Evolutionary conservation across 2,329 filamentous ascomycete species (phyloP), one percentile per base, ranked within the genome.

Genomic region (Laburnicola sp.): DNA sequence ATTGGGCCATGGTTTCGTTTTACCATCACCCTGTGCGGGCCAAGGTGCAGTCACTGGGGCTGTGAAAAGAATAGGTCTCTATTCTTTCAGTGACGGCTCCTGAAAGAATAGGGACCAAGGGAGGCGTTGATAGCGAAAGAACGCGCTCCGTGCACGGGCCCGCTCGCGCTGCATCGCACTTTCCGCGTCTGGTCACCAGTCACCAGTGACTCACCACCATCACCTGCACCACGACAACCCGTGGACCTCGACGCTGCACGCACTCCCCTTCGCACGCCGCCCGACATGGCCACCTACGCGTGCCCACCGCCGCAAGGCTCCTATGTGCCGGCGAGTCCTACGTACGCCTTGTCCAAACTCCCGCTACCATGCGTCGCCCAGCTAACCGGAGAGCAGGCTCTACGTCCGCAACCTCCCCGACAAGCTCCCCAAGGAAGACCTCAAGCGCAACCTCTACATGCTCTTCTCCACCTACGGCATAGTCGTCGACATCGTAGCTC

Each of bases 401-500:
- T 99, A 97, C 71, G 82, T 96, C 64, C 88, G 86, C 45, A 96
- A 97, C 66, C 82, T 99, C 2, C 91, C 90, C 22, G 84, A 91
- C 55, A 97, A 96, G 77, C 84, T 97, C 57, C 89, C 88, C 67
- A 99, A 97, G 74, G 80, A 84, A 54, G 92, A 97, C 71, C 77
- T 99, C 36, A 86, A 91, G 65, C 87, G 90, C 39, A 87, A 88
- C 4, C 82, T 99, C 27, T 99, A 99, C 76, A 89, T 91, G 73
- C 82, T 97, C 9, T 97, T 97, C 73, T 91, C 91, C 8, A 96
- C 91, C 10, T 96, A 96, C 70, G 94, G 94, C 35, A 86, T 91
- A 0, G 88, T 99, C 11, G 83, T 99, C 51, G 94, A 99, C 70
- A 84, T 99, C 21, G 88, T 97, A 42, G 89, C 90, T 27, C 80